phyloP scores from a whole-genome alignment of 2,329 filamentous ascomycete species.

The Westerdykella sp. region DNA sequence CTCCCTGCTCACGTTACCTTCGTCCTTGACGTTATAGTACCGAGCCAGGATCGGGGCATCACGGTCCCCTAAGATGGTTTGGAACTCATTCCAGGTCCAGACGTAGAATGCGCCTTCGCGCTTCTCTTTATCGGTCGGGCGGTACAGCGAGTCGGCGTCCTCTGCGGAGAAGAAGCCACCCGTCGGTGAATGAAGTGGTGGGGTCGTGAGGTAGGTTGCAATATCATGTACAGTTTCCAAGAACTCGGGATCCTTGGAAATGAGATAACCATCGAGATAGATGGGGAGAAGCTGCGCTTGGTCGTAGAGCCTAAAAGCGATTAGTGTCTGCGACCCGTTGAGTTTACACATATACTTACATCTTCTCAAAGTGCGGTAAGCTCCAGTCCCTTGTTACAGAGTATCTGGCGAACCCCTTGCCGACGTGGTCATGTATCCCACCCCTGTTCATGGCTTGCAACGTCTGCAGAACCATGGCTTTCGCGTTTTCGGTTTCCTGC shows the following conservation, averaged over 20 bases:
- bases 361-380: slow-evolving; percentile 94
- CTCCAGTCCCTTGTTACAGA: slow-evolving; percentile 90
- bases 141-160: slow-evolving; percentile 77
- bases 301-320: slow-evolving; percentile 59
- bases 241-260: slow-evolving; percentile 63
- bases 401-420: slow-evolving; percentile 75
- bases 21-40: slow-evolving; percentile 75
- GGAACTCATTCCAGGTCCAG: slow-evolving; percentile 85
- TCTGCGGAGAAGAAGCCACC: slow-evolving; percentile 86
- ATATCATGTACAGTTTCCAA: slow-evolving; percentile 74
- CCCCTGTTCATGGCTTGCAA: slow-evolving; percentile 70
- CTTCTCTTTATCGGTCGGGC: slow-evolving; percentile 70
- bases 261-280: slow-evolving; percentile 79
- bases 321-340: slow-evolving; percentile 2
- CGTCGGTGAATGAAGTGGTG: slow-evolving; percentile 58
- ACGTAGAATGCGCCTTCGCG: slow-evolving; percentile 90
- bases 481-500: slow-evolving; percentile 66
- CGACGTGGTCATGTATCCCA: slow-evolving; percentile 68
- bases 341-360: slow-evolving; percentile 39
- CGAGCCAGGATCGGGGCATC: slow-evolving; percentile 69
- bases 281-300: slow-evolving; percentile 79
- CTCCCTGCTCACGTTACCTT: slow-evolving; percentile 77
- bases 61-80: slow-evolving; percentile 63
- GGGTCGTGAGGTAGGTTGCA: slow-evolving; percentile 73
- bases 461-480: slow-evolving; percentile 73